Evolutionary conservation across 225 moss, liverwort and hornwort species (phyloP), one percentile per base, ranked within the genome.

Genomic region (Bryum argenteum): DNA sequence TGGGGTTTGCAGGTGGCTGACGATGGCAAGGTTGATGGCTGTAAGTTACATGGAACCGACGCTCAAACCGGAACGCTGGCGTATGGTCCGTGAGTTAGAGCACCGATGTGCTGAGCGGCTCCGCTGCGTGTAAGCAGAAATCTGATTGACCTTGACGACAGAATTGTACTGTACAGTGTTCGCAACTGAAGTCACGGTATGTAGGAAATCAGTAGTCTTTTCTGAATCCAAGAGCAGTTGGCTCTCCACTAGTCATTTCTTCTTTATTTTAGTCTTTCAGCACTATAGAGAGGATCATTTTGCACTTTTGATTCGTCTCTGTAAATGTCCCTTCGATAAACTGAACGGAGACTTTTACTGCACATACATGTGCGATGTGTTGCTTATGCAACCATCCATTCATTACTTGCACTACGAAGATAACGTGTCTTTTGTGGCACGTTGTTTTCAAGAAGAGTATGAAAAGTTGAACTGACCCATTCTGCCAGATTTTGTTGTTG

Each of bases 51-150:
- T 94, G 63, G 92, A 94, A 71, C 81, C 79, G 1, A 77, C 84
- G 42, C 85, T 98, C 21, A 68, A 77, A 55, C 74, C 80, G 14
- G 86, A 88, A 63, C 80, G 85, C 39, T 98, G 97, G 97, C 80
- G 50, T 40, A 87, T 68, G 84, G 85, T 91, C 22, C 90, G 83
- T 73, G 94, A 92, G 21, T 77, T 98, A 45, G 97, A 98, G 82
- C 81, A 74, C 47, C 78, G 79, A 24, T 80, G 91, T 67, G 87
- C 81, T 9, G 89, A 75, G 72, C 86, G 93, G 57, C 33, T 92
- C 56, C 82, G 75, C 20, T 68, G 81, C 63, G 16, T 78, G 15
- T 89, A 44, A 71, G 26, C 39, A 17, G 52, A 4, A 23, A 37
- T 11, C 54, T 2, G 45, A 39, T 48, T 48, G 43, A 52, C 20